Percentiles rank a stretch among this genome's conserved stretches.
Evolutionary conservation across 2,329 filamentous ascomycete genomes (phyloP).

Genomic region (Fusarium bactridioides): DNA sequence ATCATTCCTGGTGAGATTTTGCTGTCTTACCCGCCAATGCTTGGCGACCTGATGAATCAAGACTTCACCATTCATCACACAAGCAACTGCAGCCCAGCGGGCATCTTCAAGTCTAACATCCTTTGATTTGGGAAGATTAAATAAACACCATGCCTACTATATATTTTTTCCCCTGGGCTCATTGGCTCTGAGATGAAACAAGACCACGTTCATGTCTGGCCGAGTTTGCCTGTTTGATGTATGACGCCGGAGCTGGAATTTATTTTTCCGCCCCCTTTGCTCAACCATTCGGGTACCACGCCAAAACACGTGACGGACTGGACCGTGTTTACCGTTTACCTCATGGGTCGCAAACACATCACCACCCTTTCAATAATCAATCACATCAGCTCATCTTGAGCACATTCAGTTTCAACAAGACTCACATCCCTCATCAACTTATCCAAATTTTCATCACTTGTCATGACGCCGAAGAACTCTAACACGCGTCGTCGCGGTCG

Average conservation of each 20-base stretch:
- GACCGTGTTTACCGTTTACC: slow-evolving; percentile 1
- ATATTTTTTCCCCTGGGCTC: rapidly evolving
- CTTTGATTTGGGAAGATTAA: neutral
- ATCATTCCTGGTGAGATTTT: neutral
- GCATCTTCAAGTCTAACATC: neutral
- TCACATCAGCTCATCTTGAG: neutral
- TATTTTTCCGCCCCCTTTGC: neutral
- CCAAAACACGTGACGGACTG: neutral
- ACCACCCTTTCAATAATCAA: neutral
- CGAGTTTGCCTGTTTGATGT: neutral
- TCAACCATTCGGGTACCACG: neutral
- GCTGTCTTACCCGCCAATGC: neutral
- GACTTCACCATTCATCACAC: neutral
- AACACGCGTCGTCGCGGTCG: neutral
- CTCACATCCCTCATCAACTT: neutral
- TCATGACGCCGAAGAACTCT: neutral
- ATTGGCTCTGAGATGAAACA: neutral
- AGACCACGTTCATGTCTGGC: neutral
- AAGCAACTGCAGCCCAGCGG: rapidly evolving
- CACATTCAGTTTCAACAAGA: neutral
- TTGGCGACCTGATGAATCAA: neutral
- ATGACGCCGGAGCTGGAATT: neutral
- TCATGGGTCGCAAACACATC: neutral
- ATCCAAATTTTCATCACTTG: neutral
- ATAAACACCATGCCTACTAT: rapidly evolving